Percentiles rank a stretch among this genome's conserved stretches.
Conservation (phyloP, 306 rosid species). For the Prosopis cineraria region DNA sequence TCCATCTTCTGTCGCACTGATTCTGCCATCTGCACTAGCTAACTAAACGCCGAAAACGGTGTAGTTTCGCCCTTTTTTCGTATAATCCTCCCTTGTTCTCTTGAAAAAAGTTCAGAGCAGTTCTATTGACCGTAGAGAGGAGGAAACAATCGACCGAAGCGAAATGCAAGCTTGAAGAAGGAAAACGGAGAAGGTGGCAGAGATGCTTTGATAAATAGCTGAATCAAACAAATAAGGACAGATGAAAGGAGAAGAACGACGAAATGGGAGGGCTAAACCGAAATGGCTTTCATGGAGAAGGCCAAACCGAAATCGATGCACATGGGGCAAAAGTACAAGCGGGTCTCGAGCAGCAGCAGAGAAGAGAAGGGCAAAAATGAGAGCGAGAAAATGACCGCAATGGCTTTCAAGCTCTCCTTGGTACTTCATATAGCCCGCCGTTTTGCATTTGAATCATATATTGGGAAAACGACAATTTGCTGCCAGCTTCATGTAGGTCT, state of each 20-base stretch:
- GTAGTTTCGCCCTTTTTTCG: not conserved
- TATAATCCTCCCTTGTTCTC: not conserved
- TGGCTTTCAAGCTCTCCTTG: not conserved
- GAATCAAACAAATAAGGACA: not conserved
- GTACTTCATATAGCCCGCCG: not conserved
- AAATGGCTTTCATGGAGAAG: no score
- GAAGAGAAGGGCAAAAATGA: not conserved
- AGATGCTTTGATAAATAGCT: not conserved
- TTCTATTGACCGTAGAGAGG: not conserved
- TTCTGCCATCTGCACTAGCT: slow-evolving; percentile 3
- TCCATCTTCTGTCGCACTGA: slow-evolving; percentile 46
- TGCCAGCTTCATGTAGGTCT: no score
- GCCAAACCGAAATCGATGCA: no score
- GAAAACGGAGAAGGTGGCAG: not conserved
- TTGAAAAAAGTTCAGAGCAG: not conserved
- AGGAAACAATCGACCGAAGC: not conserved
- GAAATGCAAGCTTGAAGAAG: not conserved
- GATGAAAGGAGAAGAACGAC: no score
- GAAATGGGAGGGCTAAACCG: no score
- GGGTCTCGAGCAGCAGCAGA: not conserved
- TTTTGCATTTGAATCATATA: not conserved
- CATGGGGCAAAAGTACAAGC: no score
- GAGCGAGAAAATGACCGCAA: not conserved
- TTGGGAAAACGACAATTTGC: no score
- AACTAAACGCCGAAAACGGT: not conserved